Evolutionary conservation across 192 early-diverging fungal species (phyloP).

Genomic region (Umbelopsis isabellina): DNA sequence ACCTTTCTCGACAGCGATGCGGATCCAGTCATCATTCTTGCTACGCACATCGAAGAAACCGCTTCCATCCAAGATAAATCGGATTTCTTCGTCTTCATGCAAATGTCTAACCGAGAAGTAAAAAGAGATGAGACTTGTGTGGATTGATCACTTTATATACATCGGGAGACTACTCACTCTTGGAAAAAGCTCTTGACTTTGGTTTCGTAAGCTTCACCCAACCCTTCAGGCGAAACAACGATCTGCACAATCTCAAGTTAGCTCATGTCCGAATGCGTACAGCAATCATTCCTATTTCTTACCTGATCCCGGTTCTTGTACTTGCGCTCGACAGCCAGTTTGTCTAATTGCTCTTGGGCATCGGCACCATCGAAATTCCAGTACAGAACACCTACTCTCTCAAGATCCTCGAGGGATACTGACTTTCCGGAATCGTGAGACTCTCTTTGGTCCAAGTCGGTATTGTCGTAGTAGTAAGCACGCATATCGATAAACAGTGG

Average conservation of each 20-base stretch:
- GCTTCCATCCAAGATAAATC: conserved; percentile 85
- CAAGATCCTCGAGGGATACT: conserved; percentile 69
- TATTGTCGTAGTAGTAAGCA: conserved; percentile 78
- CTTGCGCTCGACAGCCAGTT: conserved; percentile 68
- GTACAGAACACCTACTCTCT: conserved; percentile 75
- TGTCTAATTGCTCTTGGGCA: conserved; percentile 64
- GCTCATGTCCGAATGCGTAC: background rate
- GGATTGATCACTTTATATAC: background rate
- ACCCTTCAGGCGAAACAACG: conserved; percentile 72
- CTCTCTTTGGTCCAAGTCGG: conserved; percentile 71
- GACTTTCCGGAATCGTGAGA: conserved; percentile 76
- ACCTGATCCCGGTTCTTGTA: conserved; percentile 95
- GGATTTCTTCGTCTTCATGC: conserved; percentile 98
- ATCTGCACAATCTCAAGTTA: conserved; percentile 51
- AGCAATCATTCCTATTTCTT: conserved; percentile 21
- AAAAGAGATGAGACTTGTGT: conserved; percentile 11
- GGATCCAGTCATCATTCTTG: conserved; percentile 75
- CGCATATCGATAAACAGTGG: conserved; percentile 54
- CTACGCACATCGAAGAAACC: conserved; percentile 93
- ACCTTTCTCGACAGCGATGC: conserved; percentile 70
- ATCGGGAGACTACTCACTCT: conserved; percentile 58
- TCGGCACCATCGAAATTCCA: conserved; percentile 59
- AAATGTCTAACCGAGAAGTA: conserved; percentile 62
- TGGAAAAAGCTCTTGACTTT: conserved; percentile 93
- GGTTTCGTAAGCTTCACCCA: conserved; percentile 86